phyloP scores from a whole-genome alignment of 2,329 filamentous ascomycete genomes.

The Colletotrichum destructivum region DNA sequence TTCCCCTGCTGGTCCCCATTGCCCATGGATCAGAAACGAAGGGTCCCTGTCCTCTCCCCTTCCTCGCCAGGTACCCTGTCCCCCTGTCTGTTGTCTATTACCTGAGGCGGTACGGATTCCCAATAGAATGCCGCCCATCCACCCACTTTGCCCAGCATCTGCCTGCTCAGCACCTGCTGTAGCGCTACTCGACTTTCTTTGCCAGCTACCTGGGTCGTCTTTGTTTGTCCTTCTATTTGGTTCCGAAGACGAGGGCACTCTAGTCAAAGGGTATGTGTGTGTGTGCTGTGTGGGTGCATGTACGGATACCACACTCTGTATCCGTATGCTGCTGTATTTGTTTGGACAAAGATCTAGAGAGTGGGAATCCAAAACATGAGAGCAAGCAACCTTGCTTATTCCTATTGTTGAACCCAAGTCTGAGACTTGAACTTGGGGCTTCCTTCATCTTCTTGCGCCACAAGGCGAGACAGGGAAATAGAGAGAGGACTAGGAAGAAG shows the following conservation, averaged over 20 bases:
- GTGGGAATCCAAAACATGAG: not conserved
- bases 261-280: not conserved
- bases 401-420: constrained; percentile 4
- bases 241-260: not conserved
- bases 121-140: not conserved
- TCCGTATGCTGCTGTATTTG: not conserved
- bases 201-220: not conserved
- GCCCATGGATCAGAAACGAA: constrained; percentile 8
- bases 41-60: not conserved
- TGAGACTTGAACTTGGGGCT: not conserved
- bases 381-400: constrained; percentile 10
- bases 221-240: not conserved
- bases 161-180: not conserved
- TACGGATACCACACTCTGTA: not conserved
- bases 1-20: not conserved
- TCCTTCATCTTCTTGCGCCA: not conserved
- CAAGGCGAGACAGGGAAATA: not conserved
- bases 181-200: not conserved
- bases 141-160: not conserved
- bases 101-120: not conserved
- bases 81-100: not conserved
- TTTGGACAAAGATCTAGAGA: not conserved
- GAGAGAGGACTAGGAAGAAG: not conserved
- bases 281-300: no score
- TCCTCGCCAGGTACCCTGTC: constrained; percentile 3